A percentile compares a stretch with the other conserved stretches of the same genome.
These are phyloP conservation scores for Dictyophora rubrovolvata DNA, from an alignment of 768 basidiomycete genomes.

Conservation along the genomic window DNA sequence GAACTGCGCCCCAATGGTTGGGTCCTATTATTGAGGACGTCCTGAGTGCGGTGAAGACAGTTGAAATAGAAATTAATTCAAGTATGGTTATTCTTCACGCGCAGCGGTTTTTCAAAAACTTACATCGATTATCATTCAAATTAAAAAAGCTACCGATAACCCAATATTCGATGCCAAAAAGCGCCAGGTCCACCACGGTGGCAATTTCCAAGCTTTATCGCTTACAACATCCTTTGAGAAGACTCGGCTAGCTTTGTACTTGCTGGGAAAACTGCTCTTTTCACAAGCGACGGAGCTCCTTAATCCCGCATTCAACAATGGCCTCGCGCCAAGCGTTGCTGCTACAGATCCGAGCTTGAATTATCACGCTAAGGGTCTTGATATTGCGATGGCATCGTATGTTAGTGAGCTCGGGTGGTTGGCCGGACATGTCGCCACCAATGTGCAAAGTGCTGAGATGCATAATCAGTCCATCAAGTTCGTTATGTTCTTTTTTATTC, in stretches of 20 bases:
- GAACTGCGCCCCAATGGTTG: slow-evolving; percentile 75
- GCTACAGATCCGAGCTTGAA: slow-evolving; percentile 73
- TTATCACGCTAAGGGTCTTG: slow-evolving; percentile 76
- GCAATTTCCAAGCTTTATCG: slow-evolving; percentile 85
- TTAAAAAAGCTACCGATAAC: slow-evolving; percentile 71
- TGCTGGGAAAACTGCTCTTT: slow-evolving; percentile 62
- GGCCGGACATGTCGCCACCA: slow-evolving; percentile 75
- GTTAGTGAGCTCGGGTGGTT: slow-evolving; percentile 72
- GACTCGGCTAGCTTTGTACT: slow-evolving; percentile 64
- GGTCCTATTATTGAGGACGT: slow-evolving; percentile 82
- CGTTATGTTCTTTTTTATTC: slow-evolving; percentile 18
- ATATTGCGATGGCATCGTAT: slow-evolving; percentile 78
- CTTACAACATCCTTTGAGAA: slow-evolving; percentile 86
- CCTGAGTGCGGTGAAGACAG: slow-evolving; percentile 47
- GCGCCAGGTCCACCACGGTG: slow-evolving; percentile 64
- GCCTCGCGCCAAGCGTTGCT: slow-evolving; percentile 69
- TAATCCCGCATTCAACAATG: slow-evolving; percentile 74
- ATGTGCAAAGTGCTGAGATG: slow-evolving; percentile 84
- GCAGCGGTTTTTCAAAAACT: too few relatives aligned
- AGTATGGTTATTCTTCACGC: slow-evolving; percentile 36
- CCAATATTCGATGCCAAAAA: slow-evolving; percentile 66
- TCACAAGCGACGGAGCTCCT: slow-evolving; percentile 61
- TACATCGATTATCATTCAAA: not conserved
- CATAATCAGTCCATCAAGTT: slow-evolving; percentile 89
- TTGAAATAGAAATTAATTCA: slow-evolving; percentile 73